These are phyloP conservation scores for Phytophthora chlamydospora DNA, from an alignment of 352 stramenopile species.

Conservation along the genomic window DNA sequence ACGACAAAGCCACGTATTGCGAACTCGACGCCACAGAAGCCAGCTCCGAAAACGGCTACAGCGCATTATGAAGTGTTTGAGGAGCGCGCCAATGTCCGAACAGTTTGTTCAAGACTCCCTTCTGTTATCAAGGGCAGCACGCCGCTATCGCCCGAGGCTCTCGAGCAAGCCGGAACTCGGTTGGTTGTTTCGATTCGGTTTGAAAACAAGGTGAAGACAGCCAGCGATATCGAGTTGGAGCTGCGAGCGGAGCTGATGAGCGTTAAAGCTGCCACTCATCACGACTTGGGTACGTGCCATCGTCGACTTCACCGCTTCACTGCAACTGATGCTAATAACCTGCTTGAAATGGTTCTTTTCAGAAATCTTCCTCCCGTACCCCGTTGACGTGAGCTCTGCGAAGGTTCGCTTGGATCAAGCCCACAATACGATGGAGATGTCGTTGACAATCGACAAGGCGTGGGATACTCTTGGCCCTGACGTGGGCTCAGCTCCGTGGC, in stretches of 20 bases:
- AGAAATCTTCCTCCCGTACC: slow-evolving; percentile 75
- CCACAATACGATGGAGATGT: slow-evolving; percentile 47
- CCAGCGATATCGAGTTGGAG: slow-evolving; percentile 53
- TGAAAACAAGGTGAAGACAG: slow-evolving; percentile 31
- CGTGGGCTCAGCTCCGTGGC: slow-evolving; percentile 68
- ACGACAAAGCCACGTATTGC: slow-evolving; percentile 7
- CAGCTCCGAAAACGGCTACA: slow-evolving; percentile 36
- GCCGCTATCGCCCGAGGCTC: slow-evolving; percentile 52
- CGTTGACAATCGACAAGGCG: slow-evolving; percentile 52
- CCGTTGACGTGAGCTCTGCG: slow-evolving; percentile 43
- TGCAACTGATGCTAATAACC: slow-evolving; percentile 3
- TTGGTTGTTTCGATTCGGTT: slow-evolving; percentile 54
- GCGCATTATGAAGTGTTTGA: slow-evolving; percentile 52
- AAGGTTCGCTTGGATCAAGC: slow-evolving; percentile 42
- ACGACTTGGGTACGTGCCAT: slow-evolving; percentile 52
- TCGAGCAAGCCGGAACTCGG: slow-evolving; percentile 39
- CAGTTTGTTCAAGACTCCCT: slow-evolving; percentile 38
- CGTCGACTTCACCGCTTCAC: not conserved
- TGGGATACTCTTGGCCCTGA: slow-evolving; percentile 55
- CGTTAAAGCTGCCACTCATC: slow-evolving; percentile 54
- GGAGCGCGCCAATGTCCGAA: slow-evolving; percentile 19
- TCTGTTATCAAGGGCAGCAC: slow-evolving; percentile 40
- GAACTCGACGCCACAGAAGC: slow-evolving; percentile 14
- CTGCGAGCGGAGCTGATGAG: slow-evolving; percentile 54
- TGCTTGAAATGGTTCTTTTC: not conserved